phyloP scores from a whole-genome alignment of 331 rosid species.

The Telfairia occidentalis region DNA sequence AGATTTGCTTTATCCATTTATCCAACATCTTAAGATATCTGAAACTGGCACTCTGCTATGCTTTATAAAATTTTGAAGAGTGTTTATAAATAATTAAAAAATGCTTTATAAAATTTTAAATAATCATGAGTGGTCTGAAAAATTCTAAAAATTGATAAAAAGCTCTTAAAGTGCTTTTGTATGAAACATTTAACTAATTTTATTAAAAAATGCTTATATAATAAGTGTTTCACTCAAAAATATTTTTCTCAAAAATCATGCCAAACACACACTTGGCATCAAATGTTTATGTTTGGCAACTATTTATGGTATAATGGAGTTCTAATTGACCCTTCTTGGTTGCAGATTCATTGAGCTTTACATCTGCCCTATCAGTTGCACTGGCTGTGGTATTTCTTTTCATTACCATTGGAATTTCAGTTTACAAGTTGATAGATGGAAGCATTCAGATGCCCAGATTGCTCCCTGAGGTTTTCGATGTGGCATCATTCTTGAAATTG shows the following conservation, averaged over 20 bases:
- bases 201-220: too few relatives aligned
- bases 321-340: slow-evolving; percentile 13
- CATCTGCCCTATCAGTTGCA: slow-evolving; percentile 79
- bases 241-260: too few relatives aligned
- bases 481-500: slow-evolving; percentile 43
- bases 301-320: not conserved
- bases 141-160: too few relatives aligned
- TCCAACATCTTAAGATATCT: not conserved
- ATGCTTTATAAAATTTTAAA: too few relatives aligned
- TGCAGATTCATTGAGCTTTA: slow-evolving; percentile 92
- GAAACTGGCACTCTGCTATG: not conserved
- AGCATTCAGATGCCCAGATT: slow-evolving; percentile 69
- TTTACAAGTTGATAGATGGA: slow-evolving; percentile 61
- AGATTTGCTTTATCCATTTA: not conserved
- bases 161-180: too few relatives aligned
- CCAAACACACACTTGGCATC: too few relatives aligned
- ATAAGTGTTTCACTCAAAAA: too few relatives aligned
- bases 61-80: too few relatives aligned
- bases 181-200: too few relatives aligned
- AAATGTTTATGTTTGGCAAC: not conserved
- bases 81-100: too few relatives aligned
- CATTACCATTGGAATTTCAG: slow-evolving; percentile 77
- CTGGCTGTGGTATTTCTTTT: slow-evolving; percentile 78
- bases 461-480: slow-evolving; percentile 51
- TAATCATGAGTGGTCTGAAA: too few relatives aligned